Evolutionary conservation across 2,329 filamentous ascomycete genomes (phyloP).

Genomic region (Sphaerostilbella broomeana): DNA sequence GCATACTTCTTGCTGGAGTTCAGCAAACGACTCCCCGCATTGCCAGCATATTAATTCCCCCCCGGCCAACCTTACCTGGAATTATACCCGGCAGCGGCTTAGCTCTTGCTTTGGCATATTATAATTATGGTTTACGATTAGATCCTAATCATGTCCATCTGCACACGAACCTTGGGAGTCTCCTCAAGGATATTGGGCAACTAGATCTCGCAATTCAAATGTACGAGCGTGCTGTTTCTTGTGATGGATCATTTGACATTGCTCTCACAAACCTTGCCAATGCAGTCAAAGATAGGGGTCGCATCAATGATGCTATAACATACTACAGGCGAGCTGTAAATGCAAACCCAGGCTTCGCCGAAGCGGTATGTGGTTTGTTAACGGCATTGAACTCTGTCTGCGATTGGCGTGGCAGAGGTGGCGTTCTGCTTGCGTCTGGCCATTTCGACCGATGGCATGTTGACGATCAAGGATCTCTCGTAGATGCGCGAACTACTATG

Average conservation of each 20-base stretch:
- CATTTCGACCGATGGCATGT: slow-evolving; percentile 90
- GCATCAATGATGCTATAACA: slow-evolving; percentile 81
- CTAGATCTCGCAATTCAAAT: slow-evolving; percentile 87
- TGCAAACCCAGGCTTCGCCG: slow-evolving; percentile 92
- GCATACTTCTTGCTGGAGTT: slow-evolving; percentile 90
- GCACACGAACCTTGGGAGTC: slow-evolving; percentile 90
- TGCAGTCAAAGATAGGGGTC: slow-evolving; percentile 92
- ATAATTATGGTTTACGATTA: slow-evolving; percentile 84
- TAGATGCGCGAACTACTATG: slow-evolving; percentile 59
- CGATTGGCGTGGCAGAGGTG: slow-evolving; percentile 85
- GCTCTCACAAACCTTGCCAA: slow-evolving; percentile 94
- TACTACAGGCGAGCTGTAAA: slow-evolving; percentile 88
- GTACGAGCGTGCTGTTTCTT: slow-evolving; percentile 91
- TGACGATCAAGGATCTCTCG: slow-evolving; percentile 72
- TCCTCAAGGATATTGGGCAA: slow-evolving; percentile 94
- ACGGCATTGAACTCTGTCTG: slow-evolving; percentile 96
- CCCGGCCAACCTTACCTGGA: slow-evolving; percentile 57
- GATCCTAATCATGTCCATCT: slow-evolving; percentile 89
- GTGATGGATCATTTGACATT: slow-evolving; percentile 93
- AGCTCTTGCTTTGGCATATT: slow-evolving; percentile 83
- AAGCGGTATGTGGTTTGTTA: slow-evolving; percentile 91
- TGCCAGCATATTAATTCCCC: slow-evolving; percentile 11
- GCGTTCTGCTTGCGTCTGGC: slow-evolving; percentile 67
- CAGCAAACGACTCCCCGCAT: slow-evolving; percentile 54
- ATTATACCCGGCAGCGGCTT: slow-evolving; percentile 81